Evolutionary conservation across 169 alveolate genomes (phyloP).

Genomic region (Ichthyophthirius multifiliis): DNA sequence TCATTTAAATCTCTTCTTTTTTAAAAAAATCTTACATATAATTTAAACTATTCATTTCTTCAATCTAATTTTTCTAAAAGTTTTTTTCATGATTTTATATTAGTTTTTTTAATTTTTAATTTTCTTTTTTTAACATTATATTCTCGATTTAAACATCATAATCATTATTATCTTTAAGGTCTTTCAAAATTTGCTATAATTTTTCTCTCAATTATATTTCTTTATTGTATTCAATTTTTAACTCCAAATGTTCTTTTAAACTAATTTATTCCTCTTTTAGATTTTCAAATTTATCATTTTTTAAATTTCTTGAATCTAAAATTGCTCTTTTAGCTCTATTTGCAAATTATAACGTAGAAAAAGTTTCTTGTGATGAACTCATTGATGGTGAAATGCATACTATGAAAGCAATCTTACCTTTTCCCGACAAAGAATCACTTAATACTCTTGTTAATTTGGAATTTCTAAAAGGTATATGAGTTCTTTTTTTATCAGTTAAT

Average conservation of each 20-base stretch:
- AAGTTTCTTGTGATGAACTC: slow-evolving; percentile 68
- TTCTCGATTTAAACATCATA: slow-evolving; percentile 14
- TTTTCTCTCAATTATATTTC: slow-evolving; percentile 32
- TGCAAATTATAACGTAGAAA: slow-evolving; percentile 74
- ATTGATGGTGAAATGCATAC: slow-evolving; percentile 73
- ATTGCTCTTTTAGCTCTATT: slow-evolving; percentile 66
- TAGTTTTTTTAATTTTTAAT: slow-evolving; percentile 21
- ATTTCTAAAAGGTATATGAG: slow-evolving; percentile 81
- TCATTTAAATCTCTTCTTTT: not conserved
- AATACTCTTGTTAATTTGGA: slow-evolving; percentile 76
- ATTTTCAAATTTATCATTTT: not conserved
- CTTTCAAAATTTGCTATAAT: not conserved
- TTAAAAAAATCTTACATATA: not conserved
- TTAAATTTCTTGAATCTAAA: slow-evolving; percentile 48
- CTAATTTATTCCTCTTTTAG: not conserved
- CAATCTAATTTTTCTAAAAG: too few relatives aligned
- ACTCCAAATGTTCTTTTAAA: slow-evolving; percentile 30
- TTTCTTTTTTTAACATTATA: slow-evolving; percentile 24
- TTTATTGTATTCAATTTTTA: slow-evolving; percentile 12
- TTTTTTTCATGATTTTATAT: too few relatives aligned
- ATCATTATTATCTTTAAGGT: slow-evolving; percentile 15
- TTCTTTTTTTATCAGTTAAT: slow-evolving; percentile 51
- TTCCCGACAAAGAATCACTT: slow-evolving; percentile 67
- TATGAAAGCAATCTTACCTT: slow-evolving; percentile 59
- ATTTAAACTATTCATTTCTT: not conserved